Base-by-base conservation (phyloP, 2,329 filamentous ascomycete genomes). In the Curvularia sp. region DNA sequence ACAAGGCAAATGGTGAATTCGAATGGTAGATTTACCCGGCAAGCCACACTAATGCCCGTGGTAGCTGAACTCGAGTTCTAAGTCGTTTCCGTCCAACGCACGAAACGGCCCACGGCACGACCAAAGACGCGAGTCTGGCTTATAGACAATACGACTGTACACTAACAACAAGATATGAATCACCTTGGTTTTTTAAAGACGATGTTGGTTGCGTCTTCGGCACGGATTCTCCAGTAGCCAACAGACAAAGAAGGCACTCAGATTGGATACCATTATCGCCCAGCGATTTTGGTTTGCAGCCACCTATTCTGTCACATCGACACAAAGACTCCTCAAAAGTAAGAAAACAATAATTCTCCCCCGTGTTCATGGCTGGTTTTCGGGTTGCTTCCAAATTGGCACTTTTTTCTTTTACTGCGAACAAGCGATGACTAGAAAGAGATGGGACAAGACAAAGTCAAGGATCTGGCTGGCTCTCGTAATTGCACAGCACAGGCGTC, bases 1-100 rank as follows among this genome's bases (percentile, higher is more conserved):
- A 97, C 83, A 98, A 98, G 80, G 95, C 93, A 24, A 93, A 90
- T 46, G 95, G 95, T 71, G 95, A 98, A 80, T 98, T 97, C 69
- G 95, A 99, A 79, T 99, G 95, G 95, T 99, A 86, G 80, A 62
- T 56, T 44, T 13, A 57, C 50, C 59, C 59, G 51, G 54, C 55
- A 55, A 63, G 53, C 60, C 52, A 52, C 53, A 58, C 61, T 67
- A 61, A 66, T 59, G 49, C 30, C 55, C 43, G 43, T 60, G 56
- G 57, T 59, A 68, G 66, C 66, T 67, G 64, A 68, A 66, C 64
- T 66, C 53, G 64, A 68, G 56, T 67, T 63, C 58, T 61, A 54
- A 61, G 50, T 57, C 53, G 58, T 48, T 59, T 49, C 53, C 57
- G 49, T 57, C 46, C 49, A 53, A 51, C 57, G 54, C 41, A 56